Evolutionary conservation across 2,329 filamentous ascomycete genomes (phyloP), one percentile per base, ranked within the genome.

Genomic region (Drechmeria coniospora): DNA sequence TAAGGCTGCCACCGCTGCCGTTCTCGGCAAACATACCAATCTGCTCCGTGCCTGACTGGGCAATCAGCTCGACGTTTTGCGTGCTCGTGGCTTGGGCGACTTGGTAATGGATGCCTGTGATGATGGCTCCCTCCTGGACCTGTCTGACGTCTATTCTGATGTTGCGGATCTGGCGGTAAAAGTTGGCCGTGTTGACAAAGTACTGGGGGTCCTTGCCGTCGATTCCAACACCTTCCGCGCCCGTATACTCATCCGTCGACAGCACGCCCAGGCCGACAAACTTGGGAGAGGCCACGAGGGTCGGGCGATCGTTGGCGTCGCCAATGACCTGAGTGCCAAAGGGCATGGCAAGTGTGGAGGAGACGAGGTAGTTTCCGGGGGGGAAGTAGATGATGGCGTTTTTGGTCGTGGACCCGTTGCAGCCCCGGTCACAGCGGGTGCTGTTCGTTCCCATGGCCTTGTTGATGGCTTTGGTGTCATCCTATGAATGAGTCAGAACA

Each of bases 1-100:
- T 51, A 38, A 57, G 47, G 32, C 53, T 55, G 9, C 53, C 53
- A 13, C 54, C 55, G 18, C 47, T 51, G 14, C 54, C 54, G 17
- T 47, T 44, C 23, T 49, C 46, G 11, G 36, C 39, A 25, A 39
- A 36, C 3, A 34, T 30, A 11, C 32, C 32, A 10, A n/a, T 23
- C 21, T 36, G 27, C 2, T 10, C 20, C 6, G 29, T 20, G 19
- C 28, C 26, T 12, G 21, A n/a, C 23, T 29, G 14, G 20, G 28
- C 25, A 8, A 34, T 27, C 4, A 39, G 20, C 31, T 41, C 36
- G 15, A 41, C 30, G 24, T 41, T 36, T 18, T 42, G 34, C 8
- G 35, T 27, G 15, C 36, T 39, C 2, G 41, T 46, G 4, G 40
- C 42, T 28, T 46, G 41, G 2, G 40, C 34, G 2, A 45, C 34